phyloP scores from a whole-genome alignment of 2,329 filamentous ascomycete genomes.

The Aspergillus sp. region DNA sequence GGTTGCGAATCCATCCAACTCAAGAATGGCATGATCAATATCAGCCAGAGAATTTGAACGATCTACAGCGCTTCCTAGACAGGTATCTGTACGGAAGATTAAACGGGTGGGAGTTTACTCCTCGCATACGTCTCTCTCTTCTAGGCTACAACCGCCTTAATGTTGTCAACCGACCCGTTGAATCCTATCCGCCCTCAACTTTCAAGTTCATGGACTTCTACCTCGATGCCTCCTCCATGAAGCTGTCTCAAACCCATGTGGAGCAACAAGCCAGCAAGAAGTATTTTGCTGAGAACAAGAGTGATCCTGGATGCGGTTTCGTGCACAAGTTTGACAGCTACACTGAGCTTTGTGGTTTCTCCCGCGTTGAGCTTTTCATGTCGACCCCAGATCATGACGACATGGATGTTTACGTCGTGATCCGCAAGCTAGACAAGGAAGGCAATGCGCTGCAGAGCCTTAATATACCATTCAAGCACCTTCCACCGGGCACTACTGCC shows the following conservation, averaged over 20 bases:
- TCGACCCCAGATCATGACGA: background rate
- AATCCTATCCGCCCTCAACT: no score
- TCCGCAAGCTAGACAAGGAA: background rate
- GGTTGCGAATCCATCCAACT: conserved; percentile 27
- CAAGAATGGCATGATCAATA: conserved; percentile 40
- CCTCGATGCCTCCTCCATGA: no score
- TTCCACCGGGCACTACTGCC: no score
- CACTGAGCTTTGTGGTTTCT: conserved; percentile 6
- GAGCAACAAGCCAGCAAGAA: no score
- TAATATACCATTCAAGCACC: no score
- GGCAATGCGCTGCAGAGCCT: background rate
- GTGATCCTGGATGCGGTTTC: no score
- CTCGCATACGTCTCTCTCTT: conserved; percentile 16
- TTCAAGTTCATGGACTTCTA: no score
- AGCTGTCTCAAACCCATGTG: no score
- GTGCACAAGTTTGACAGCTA: conserved; percentile 15
- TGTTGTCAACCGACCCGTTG: background rate
- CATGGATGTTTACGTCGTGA: background rate
- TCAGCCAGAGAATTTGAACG: conserved; percentile 20
- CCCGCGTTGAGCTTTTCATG: background rate
- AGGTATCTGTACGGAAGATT: conserved; percentile 8
- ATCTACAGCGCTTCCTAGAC: conserved; percentile 26
- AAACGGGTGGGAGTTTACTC: background rate
- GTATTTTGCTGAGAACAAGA: background rate
- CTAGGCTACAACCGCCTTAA: conserved; percentile 5